phyloP scores from a whole-genome alignment of 148 eudicot genomes.

The Tetragonia tetragonoides region DNA sequence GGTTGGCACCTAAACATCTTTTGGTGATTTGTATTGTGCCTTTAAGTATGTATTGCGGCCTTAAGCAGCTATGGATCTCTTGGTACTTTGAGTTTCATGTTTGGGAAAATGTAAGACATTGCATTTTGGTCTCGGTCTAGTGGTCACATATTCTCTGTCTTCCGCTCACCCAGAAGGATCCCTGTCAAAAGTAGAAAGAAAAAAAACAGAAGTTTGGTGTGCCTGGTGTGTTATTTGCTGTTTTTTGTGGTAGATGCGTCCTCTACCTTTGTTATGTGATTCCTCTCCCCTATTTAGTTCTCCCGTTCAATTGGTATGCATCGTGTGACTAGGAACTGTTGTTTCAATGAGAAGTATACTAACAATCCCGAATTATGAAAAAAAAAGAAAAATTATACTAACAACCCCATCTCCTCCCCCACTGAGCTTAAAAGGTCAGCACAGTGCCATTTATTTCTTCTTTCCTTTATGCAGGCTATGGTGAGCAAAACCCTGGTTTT shows the following conservation, averaged over 20 bases:
- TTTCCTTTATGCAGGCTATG: slow-evolving; percentile 56
- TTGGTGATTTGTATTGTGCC: neutral
- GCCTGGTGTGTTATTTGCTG: neutral
- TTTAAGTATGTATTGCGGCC: neutral
- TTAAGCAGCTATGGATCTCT: neutral
- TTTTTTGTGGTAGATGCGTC: neutral
- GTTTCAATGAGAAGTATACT: neutral
- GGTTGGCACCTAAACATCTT: slow-evolving; percentile 35
- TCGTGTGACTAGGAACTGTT: neutral
- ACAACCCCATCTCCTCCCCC: neutral
- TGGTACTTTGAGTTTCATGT: neutral
- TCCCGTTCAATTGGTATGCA: neutral
- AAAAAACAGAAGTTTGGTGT: neutral
- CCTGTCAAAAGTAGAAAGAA: neutral
- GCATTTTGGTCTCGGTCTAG: neutral
- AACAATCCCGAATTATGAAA: too few relatives aligned
- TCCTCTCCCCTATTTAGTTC: neutral
- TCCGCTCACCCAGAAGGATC: neutral
- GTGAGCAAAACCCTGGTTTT: slow-evolving; percentile 65
- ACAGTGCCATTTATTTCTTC: neutral
- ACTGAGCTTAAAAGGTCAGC: neutral
- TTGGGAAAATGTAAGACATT: neutral
- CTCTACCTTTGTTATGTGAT: neutral
- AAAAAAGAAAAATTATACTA: too few relatives aligned
- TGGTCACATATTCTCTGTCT: neutral